Conservation (phyloP, 768 basidiomycete genomes). For the Kondoa subrosea region DNA sequence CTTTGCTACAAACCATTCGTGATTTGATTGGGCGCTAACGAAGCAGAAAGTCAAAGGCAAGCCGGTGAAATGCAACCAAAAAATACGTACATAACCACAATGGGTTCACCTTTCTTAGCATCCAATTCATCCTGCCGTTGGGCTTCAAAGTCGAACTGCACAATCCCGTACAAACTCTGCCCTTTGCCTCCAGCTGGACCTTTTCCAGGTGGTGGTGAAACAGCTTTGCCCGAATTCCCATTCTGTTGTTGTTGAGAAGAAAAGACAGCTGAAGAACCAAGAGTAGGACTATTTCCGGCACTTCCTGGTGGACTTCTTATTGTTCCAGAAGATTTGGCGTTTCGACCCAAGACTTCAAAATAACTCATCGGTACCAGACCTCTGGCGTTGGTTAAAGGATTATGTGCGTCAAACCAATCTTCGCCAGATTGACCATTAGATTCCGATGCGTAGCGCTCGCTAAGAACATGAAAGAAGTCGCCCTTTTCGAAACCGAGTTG, state of each 20-base stretch:
- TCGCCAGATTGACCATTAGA: conserved; percentile 33
- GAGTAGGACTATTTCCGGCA: conserved; percentile 7
- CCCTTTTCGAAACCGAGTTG: conserved; percentile 81
- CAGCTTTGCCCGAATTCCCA: background rate
- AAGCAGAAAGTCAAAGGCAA: background rate
- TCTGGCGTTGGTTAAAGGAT: conserved; percentile 74
- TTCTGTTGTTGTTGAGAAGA: conserved; percentile 2
- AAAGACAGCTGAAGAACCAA: background rate
- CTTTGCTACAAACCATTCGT: conserved; percentile 99
- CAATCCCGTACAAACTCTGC: conserved; percentile 78
- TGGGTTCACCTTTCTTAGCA: conserved; percentile 78
- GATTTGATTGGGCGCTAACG: conserved; percentile 72
- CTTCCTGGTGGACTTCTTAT: conserved; percentile 11
- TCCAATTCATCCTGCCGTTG: conserved; percentile 93
- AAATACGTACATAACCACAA: conserved; percentile 54
- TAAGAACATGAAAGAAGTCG: conserved; percentile 92
- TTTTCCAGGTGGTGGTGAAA: conserved; percentile 14
- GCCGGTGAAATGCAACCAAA: background rate
- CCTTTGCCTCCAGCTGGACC: conserved; percentile 32
- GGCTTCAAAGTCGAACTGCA: conserved; percentile 87
- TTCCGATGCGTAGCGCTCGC: conserved; percentile 36
- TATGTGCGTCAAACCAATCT: conserved; percentile 82
- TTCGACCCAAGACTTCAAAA: conserved; percentile 81
- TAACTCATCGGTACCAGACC: conserved; percentile 71
- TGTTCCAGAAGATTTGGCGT: conserved; percentile 23